phyloP scores from a whole-genome alignment of 805 yeast genomes.

The Grigorovia jiainica region DNA sequence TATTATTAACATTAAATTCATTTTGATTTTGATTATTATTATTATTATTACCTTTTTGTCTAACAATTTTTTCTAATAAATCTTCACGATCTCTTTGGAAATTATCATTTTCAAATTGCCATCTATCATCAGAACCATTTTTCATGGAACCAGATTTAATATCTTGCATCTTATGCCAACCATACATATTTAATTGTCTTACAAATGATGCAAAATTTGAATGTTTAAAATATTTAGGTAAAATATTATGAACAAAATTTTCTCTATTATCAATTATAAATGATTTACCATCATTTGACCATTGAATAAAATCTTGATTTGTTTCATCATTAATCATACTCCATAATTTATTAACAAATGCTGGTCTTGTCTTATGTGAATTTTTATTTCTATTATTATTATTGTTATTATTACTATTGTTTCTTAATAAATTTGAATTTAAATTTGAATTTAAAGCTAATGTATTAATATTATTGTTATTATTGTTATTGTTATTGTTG shows the following conservation, averaged over 20 bases:
- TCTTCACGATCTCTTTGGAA: constrained; percentile 75
- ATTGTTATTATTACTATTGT: not conserved
- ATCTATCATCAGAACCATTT: constrained; percentile 58
- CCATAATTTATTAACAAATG: constrained; percentile 92
- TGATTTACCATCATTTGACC: constrained; percentile 80
- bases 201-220: constrained; percentile 93
- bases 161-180: constrained; percentile 98
- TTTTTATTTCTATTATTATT: constrained; percentile 8
- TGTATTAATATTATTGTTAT: not conserved
- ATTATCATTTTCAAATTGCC: constrained; percentile 82
- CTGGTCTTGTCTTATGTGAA: constrained; percentile 54
- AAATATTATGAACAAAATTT: constrained; percentile 63
- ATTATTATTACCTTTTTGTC: constrained; percentile 41
- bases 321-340: constrained; percentile 80
- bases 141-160: constrained; percentile 64
- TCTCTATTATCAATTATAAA: constrained; percentile 82
- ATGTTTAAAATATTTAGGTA: constrained; percentile 92
- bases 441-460: not conserved
- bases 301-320: constrained; percentile 62
- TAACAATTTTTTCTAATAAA: constrained; percentile 70
- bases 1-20: constrained; percentile 1
- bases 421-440: not conserved
- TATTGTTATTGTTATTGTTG: constrained; percentile 1
- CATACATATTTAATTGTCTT: constrained; percentile 94
- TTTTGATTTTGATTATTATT: constrained; percentile 3